Base-by-base conservation (phyloP, 208 protist genomes). In the Kentomonas sorsogonicus region DNA sequence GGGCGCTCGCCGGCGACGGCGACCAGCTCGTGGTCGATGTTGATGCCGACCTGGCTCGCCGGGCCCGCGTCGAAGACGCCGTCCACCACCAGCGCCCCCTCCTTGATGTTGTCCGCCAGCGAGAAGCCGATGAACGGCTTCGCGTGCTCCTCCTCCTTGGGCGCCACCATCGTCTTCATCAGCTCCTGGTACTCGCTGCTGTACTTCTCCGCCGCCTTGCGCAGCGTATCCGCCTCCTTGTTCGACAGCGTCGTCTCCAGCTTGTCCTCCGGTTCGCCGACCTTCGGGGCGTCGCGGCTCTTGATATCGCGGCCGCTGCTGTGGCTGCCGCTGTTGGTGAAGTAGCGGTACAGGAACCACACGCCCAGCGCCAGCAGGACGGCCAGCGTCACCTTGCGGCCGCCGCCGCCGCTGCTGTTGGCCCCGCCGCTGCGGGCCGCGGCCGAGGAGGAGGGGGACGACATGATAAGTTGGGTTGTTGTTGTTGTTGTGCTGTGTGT, bases 111-210 rank as follows among this genome's bases (percentile, higher is more conserved):
- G 44, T 83, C 67, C n/a, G 59, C 58, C 16, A 83, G 62, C n/a
- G 76, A 78, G 55, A 83, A 75, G 36, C 71, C 76, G 46, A 83
- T 68, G 51, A 83, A 78, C 26, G 74, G 61, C 0, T 36, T 43
- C 23, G 69, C 61, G 15, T 26, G 18, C 20, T 41, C 53, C 16
- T 53, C 48, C 3, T 40, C 65, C 22, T 41, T 47, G 0, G 60
- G 53, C 41, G 43, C 65, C 20, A 59, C 56, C 52, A 44, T 61
- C 18, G 40, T n/a, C 39, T 40, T 51, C 65, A 73, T 74, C 31
- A 33, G 57, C 38, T 64, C 47, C 44, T 61, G 43, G 43, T 62
- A 69, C 4, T 64, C 52, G n/a, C 61, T 41, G 52, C 45, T 53
- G 61, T 74, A 74, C 46, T 50, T 36, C 43, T 48, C 45, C 2